Conservation (phyloP, 2,329 filamentous ascomycete genomes). For the Stachybotrys chlorohalonatus region DNA sequence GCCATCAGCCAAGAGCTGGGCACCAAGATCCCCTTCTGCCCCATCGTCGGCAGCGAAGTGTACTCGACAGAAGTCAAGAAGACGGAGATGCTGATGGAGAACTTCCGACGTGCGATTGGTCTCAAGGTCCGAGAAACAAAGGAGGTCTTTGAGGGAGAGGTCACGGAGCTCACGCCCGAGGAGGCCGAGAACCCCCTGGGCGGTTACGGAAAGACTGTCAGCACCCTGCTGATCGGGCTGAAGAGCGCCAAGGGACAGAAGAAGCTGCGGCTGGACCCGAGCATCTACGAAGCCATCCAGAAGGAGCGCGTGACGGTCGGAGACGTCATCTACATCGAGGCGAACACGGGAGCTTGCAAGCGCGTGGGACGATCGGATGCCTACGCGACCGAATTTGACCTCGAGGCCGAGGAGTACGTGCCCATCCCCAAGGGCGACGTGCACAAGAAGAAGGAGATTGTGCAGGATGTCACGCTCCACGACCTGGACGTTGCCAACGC, state of each 20-base stretch:
- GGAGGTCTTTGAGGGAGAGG: slow-evolving; percentile 98
- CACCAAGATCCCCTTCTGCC: slow-evolving; percentile 96
- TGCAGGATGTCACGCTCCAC: slow-evolving; percentile 95
- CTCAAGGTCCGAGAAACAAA: slow-evolving; percentile 97
- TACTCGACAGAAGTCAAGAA: slow-evolving; percentile 99
- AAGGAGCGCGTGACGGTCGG: slow-evolving; percentile 94
- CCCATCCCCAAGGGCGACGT: slow-evolving; percentile 98
- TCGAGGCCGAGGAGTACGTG: slow-evolving; percentile 98
- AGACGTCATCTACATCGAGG: slow-evolving; percentile 98
- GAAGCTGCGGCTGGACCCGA: slow-evolving; percentile 92
- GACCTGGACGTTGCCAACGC: slow-evolving; percentile 95
- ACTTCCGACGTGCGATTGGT: slow-evolving; percentile 93
- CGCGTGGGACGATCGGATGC: slow-evolving; percentile 92
- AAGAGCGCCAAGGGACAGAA: slow-evolving; percentile 96
- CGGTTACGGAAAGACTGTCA: slow-evolving; percentile 95
- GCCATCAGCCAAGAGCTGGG: slow-evolving; percentile 95
- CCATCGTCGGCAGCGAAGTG: slow-evolving; percentile 95
- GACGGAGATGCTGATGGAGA: slow-evolving; percentile 98
- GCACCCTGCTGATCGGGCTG: slow-evolving; percentile 84
- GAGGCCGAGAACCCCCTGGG: slow-evolving; percentile 96
- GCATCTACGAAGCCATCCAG: slow-evolving; percentile 98
- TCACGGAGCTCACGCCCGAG: slow-evolving; percentile 93
- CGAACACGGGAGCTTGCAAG: slow-evolving; percentile 97
- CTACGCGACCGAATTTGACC: slow-evolving; percentile 95
- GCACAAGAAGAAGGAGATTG: slow-evolving; percentile 99